These are phyloP conservation scores for Quercus engelmannii DNA, from an alignment of 306 rosid genomes.

Conservation along the genomic window DNA sequence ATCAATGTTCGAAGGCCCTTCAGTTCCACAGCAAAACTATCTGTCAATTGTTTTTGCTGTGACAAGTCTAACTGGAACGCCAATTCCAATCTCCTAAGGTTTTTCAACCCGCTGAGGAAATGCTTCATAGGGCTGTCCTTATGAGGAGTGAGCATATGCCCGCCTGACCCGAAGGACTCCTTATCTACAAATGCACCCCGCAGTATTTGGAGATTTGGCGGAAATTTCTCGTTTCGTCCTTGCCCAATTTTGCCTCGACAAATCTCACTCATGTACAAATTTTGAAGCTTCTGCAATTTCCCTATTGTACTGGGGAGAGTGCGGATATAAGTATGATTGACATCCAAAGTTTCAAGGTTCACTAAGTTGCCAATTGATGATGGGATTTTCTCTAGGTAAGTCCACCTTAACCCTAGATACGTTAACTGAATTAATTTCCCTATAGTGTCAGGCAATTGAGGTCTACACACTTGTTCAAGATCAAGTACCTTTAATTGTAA, in stretches of 20 bases:
- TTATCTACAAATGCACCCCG: slow-evolving; percentile 36
- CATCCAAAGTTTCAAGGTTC: slow-evolving; percentile 38
- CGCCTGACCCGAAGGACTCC: not conserved
- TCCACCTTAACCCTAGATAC: slow-evolving; percentile 45
- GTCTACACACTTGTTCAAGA: slow-evolving; percentile 39
- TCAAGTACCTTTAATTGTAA: slow-evolving; percentile 30
- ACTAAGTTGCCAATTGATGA: slow-evolving; percentile 21
- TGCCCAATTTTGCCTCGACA: slow-evolving; percentile 13
- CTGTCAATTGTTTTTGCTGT: too few relatives aligned
- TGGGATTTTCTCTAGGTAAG: slow-evolving; percentile 32
- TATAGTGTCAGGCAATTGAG: slow-evolving; percentile 29
- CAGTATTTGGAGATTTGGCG: slow-evolving; percentile 28
- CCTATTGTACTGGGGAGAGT: slow-evolving; percentile 32
- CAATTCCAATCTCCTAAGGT: too few relatives aligned
- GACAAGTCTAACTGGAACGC: too few relatives aligned
- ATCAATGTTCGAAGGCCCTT: too few relatives aligned
- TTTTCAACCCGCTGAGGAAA: too few relatives aligned
- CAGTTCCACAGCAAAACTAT: too few relatives aligned
- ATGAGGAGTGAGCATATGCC: too few relatives aligned
- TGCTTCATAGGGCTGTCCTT: too few relatives aligned
- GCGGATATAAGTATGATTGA: slow-evolving; percentile 33
- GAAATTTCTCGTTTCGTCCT: not conserved
- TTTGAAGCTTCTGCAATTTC: slow-evolving; percentile 30
- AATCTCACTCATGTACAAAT: slow-evolving; percentile 28
- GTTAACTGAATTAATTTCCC: slow-evolving; percentile 22